Evolutionary conservation across 805 yeast species (phyloP), one percentile per base, ranked within the genome.

Genomic region (Ogataea pini): DNA sequence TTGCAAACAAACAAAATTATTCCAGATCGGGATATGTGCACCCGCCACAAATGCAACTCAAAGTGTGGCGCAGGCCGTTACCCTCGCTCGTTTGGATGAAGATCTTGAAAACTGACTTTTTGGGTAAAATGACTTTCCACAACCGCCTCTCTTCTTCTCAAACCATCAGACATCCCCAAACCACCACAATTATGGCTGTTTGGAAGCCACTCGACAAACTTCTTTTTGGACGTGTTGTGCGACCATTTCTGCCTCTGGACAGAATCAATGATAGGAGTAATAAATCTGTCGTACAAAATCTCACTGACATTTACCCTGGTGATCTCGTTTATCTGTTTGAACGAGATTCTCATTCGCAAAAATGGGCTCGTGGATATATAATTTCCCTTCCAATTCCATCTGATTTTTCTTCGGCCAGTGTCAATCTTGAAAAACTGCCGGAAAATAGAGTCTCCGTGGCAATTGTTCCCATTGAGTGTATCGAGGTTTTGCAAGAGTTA

Each of bases 351-450:
- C 72, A 77, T 64, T 65, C 69, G 34, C 73, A 73, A 17, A 76
- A 76, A 52, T 89, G 96, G 96, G 89, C 83, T 19, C 75, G 96
- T 57, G 96, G 90, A 10, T 89, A 89, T 64, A 73, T 80, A 3
- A 69, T 85, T 29, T 71, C 84, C 32, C 77, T 82, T 49, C 91
- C 95, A 6, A 69, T 82, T 46, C 92, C 92, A 1, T 75, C 80
- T 27, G 89, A 84, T 60, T 85, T 81, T 64, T 72, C 77, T 36
- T 77, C 83, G 31, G 80, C 86, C 12, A 75, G 82, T 1, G 77
- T 80, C 22, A 78, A 80, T 54, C 71, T 81, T 54, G 87, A 84
- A 44, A 79, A 78, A 46, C 69, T 86, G 45, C 89, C 90, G 0
- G 83, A 79, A 36, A 69, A 72, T 46, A 76, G 74, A 42, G 67